These are phyloP conservation scores for Cucumis melo DNA, from an alignment of 306 rosid genomes.

Conservation along the genomic window DNA sequence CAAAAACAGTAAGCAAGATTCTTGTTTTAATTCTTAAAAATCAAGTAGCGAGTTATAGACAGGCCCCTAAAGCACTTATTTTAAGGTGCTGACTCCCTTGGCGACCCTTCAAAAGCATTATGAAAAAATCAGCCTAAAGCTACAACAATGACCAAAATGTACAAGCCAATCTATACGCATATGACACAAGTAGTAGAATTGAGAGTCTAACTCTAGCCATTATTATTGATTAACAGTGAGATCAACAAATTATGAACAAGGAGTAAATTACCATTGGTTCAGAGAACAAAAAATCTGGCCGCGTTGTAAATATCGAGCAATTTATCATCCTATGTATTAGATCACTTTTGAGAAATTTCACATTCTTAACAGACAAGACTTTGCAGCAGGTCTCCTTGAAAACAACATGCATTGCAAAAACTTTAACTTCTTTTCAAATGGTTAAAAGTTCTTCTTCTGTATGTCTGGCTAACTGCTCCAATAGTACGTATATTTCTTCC, in stretches of 20 bases:
- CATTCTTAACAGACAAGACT: neutral
- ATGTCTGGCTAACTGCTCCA: conserved; percentile 37
- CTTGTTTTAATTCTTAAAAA: too few relatives aligned
- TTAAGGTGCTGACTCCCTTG: too few relatives aligned
- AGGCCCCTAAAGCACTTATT: too few relatives aligned
- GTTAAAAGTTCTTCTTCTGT: conserved; percentile 25
- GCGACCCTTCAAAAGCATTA: too few relatives aligned
- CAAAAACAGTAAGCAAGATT: too few relatives aligned
- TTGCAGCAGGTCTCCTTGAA: neutral
- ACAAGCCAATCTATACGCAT: neutral
- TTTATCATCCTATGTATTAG: neutral
- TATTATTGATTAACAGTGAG: neutral
- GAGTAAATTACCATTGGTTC: neutral
- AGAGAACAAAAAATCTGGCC: neutral
- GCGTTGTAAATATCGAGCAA: neutral
- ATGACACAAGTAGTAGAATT: neutral
- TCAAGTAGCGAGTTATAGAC: too few relatives aligned
- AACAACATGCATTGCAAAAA: conserved; percentile 8
- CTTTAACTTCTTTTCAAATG: conserved; percentile 15
- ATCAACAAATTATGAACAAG: neutral
- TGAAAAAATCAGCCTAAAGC: neutral
- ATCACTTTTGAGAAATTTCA: neutral
- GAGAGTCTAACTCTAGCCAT: neutral
- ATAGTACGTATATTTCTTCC: conserved; percentile 39
- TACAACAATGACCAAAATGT: neutral